Conservation (phyloP, 164 flowering plant genomes). For the Santalum album region DNA sequence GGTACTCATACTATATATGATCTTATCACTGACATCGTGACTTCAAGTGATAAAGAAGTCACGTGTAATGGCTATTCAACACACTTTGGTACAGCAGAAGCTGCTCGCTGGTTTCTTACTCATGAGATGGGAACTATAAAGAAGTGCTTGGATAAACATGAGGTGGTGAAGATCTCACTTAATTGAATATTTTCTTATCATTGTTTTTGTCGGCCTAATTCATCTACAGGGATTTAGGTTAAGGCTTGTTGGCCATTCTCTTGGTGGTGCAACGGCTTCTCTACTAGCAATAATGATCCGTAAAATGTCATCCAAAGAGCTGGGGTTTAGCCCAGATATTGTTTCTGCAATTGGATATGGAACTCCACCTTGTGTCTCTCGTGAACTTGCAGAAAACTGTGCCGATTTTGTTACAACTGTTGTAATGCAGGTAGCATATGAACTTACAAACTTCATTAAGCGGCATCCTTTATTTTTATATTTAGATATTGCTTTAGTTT, state of each 20-base stretch:
- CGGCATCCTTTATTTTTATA: neutral
- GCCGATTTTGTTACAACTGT: slow-evolving; percentile 58
- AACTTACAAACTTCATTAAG: neutral
- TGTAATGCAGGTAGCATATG: slow-evolving; percentile 59
- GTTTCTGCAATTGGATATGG: slow-evolving; percentile 71
- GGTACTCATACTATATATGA: slow-evolving; percentile 91
- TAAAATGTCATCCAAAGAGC: slow-evolving; percentile 41
- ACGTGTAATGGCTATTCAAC: slow-evolving; percentile 83
- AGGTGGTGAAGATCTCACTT: slow-evolving; percentile 34
- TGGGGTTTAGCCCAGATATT: slow-evolving; percentile 66
- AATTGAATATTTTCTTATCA: neutral
- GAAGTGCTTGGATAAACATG: slow-evolving; percentile 60
- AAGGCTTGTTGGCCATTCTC: slow-evolving; percentile 86
- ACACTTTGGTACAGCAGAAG: slow-evolving; percentile 93
- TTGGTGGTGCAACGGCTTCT: slow-evolving; percentile 80
- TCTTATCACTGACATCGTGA: slow-evolving; percentile 72
- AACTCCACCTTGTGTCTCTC: slow-evolving; percentile 80
- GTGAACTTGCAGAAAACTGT: slow-evolving; percentile 78
- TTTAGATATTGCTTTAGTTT: neutral
- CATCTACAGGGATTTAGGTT: slow-evolving; percentile 75
- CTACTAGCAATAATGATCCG: slow-evolving; percentile 75
- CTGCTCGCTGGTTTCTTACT: slow-evolving; percentile 87
- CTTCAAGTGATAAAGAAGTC: slow-evolving; percentile 67
- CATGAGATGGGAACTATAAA: slow-evolving; percentile 72
- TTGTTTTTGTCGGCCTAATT: slow-evolving; percentile 24